phyloP scores from a whole-genome alignment of 1,139 yeast species.

The Yamadazyma siamensis region DNA sequence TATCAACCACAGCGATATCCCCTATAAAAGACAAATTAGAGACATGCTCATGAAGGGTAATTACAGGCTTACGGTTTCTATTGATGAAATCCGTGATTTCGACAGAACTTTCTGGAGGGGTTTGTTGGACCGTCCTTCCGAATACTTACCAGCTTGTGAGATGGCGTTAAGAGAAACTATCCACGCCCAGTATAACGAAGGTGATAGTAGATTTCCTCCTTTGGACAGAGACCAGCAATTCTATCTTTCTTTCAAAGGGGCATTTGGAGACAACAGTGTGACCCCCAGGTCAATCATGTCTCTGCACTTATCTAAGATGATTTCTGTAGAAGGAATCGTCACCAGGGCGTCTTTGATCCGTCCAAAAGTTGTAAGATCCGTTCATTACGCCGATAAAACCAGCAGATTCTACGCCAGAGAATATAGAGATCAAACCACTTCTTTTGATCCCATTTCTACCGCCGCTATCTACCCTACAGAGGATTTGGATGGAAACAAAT shows the following conservation, averaged over 20 bases:
- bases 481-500: conserved; percentile 85
- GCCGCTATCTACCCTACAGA: conserved; percentile 92
- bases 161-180: conserved; percentile 83
- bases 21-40: conserved; percentile 67
- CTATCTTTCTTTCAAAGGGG: conserved; percentile 81
- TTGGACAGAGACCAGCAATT: conserved; percentile 64
- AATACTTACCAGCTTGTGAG: conserved; percentile 85
- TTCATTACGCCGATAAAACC: conserved; percentile 87
- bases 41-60: conserved; percentile 66
- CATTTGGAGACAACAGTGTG: conserved; percentile 85
- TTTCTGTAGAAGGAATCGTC: conserved; percentile 92
- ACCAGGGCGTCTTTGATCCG: conserved; percentile 91
- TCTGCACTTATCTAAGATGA: conserved; percentile 69
- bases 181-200: conserved; percentile 60
- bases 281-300: conserved; percentile 88
- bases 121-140: conserved; percentile 72
- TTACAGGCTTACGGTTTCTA: conserved; percentile 67
- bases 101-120: conserved; percentile 81
- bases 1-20: conserved; percentile 39
- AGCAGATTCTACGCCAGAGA: conserved; percentile 86
- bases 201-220: conserved; percentile 43
- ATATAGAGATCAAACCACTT: conserved; percentile 89
- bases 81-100: conserved; percentile 86
- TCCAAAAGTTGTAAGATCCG: conserved; percentile 88
- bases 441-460: conserved; percentile 79